Base-by-base conservation (phyloP, 2,329 filamentous ascomycete genomes). In the Talaromyces marneffei region DNA sequence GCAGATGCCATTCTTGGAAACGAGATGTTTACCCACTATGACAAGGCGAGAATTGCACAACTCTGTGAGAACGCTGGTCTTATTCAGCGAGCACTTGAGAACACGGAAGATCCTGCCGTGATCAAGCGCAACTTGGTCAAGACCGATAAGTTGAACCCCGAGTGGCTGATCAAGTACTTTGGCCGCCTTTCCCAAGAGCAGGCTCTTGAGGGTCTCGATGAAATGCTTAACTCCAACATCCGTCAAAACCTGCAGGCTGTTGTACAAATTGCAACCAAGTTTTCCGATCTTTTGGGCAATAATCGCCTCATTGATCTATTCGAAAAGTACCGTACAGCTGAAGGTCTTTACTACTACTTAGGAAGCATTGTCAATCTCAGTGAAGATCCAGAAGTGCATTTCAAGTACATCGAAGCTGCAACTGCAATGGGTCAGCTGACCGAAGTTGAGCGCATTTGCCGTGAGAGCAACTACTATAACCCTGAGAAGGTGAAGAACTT, bases 361-460 rank as follows among this genome's bases (percentile, higher is more conserved):
- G 94, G 94, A 64, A 96, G 92, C 74, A 95, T 99, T 68, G 93
- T 99, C 77, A 99, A 99, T 75, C 82, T 99, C 53, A 96, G 91
- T 62, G 91, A 97, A 75, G 94, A 97, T 69, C 84, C 89, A 23
- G 94, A 99, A 73, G 94, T 99, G 31, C 90, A 94, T 74, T 99
- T 97, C 87, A 99, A 99, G 83, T 99, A 99, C 77, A 96, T 99
- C 63, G 93, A 99, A 78, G 92, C 94, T 60, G 94, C 95, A 33
- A 96, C 92, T 25, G 90, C 87, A 72, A 95, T 96, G 85, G 87
- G 88, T 31, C 93, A 99, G 77, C 86, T 96, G 71, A 92, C 91
- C 67, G 94, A 99, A 73, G 94, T 99, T 20, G 93, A 99, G 82
- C 90, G 94, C 59, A 93, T 99, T 71, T 97, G 93, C 80, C 87